A percentile compares a stretch with the other conserved stretches of the same genome.
Evolutionary conservation across 805 yeast species (phyloP).

Genomic region (Saturnispora mendoncae): DNA sequence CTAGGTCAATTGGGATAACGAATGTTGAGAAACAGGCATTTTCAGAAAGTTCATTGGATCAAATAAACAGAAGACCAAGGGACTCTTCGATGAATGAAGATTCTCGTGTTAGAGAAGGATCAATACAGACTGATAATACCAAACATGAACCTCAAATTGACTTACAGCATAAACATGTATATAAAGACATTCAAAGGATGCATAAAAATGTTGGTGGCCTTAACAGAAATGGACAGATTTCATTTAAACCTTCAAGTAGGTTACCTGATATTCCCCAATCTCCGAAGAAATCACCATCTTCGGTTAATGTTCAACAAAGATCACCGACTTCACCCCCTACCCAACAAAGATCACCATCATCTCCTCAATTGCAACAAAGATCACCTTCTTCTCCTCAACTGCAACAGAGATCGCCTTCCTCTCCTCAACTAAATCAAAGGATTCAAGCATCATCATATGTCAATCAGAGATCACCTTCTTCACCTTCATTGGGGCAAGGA

Average conservation of each 20-base stretch:
- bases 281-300: neutral
- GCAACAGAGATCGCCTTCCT: neutral
- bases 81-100: slow-evolving; percentile 1
- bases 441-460: neutral
- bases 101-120: slow-evolving; percentile 10
- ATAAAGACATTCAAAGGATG: slow-evolving; percentile 14
- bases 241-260: slow-evolving; percentile 10
- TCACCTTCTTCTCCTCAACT: neutral
- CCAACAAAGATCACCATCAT: slow-evolving; percentile 9
- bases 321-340: slow-evolving; percentile 12
- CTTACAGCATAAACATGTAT: slow-evolving; percentile 11
- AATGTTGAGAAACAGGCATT: slow-evolving; percentile 39
- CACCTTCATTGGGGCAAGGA: neutral
- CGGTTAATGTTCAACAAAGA: neutral
- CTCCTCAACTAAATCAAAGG: neutral
- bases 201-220: slow-evolving; percentile 9
- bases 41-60: slow-evolving; percentile 16
- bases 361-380: slow-evolving; percentile 10
- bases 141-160: no score
- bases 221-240: slow-evolving; percentile 7
- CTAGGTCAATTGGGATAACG: slow-evolving; percentile 55
- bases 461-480: slow-evolving; percentile 2
- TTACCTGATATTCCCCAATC: neutral
- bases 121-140: slow-evolving; percentile 11
- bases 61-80: neutral